These are phyloP conservation scores for Brassica hybrid DNA, from an alignment of 441 rosid species.

Conservation along the genomic window DNA sequence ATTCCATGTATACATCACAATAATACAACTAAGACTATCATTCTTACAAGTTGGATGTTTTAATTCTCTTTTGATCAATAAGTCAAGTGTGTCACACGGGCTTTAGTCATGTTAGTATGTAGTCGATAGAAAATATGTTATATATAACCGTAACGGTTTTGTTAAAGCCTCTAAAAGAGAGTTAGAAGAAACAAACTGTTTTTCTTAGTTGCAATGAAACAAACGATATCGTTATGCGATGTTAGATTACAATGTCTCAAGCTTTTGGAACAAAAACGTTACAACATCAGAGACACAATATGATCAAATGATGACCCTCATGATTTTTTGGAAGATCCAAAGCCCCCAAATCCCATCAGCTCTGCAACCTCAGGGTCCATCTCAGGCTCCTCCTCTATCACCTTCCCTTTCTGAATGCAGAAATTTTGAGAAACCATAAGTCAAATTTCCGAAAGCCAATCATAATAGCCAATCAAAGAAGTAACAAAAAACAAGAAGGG, in stretches of 20 bases:
- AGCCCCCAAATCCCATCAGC: conserved; percentile 97
- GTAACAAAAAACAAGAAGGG: not conserved
- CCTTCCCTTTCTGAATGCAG: conserved; percentile 76
- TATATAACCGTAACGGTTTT: not conserved
- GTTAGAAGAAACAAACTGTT: not conserved
- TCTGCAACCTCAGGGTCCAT: conserved; percentile 91
- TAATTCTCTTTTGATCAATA: not conserved
- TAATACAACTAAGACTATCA: too few species aligned
- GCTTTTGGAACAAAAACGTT: conserved; percentile 17
- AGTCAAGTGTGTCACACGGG: not conserved
- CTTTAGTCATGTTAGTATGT: not conserved
- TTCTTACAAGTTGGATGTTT: too few species aligned
- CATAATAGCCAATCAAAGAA: too few species aligned
- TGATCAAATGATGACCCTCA: conserved; percentile 21
- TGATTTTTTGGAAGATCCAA: conserved; percentile 78
- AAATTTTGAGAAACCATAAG: not conserved
- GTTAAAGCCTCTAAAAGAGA: not conserved
- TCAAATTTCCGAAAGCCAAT: too few species aligned
- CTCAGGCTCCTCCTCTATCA: conserved; percentile 78
- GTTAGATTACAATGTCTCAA: conserved; percentile 28
- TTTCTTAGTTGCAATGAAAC: conserved; percentile 13
- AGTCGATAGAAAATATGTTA: too few species aligned
- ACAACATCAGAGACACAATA: conserved; percentile 6
- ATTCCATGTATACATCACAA: not conserved
- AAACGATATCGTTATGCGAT: not conserved